Conservation (phyloP, 75 land plant genomes). For the Picea glauca region DNA sequence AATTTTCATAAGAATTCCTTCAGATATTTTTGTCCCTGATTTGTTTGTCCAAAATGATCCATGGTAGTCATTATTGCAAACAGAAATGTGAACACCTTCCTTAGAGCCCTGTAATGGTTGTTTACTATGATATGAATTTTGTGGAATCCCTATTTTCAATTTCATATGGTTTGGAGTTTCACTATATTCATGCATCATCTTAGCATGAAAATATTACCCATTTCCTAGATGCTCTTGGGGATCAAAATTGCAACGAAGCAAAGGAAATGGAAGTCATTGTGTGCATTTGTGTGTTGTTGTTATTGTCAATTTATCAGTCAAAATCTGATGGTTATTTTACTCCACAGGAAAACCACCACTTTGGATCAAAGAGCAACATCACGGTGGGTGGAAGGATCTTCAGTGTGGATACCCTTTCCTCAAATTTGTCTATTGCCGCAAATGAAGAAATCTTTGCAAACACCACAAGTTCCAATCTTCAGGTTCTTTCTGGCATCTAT, state of each 20-base stretch:
- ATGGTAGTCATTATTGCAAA: not conserved
- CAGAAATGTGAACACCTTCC: not conserved
- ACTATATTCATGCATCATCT: not conserved
- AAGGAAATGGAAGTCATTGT: not conserved
- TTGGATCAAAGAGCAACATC: conserved; percentile 40
- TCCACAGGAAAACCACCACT: conserved; percentile 63
- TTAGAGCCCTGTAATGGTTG: not conserved
- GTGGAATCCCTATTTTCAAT: conserved; percentile 2
- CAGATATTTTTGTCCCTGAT: conserved; percentile 8
- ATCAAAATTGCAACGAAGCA: not conserved
- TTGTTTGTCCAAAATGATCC: not conserved
- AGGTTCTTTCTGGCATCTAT: conserved; percentile 19
- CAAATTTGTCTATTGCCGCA: conserved; percentile 16
- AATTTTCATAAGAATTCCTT: conserved; percentile 42
- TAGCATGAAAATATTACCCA: not conserved
- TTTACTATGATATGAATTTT: conserved; percentile 9
- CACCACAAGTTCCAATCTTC: not conserved
- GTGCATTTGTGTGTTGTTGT: not conserved
- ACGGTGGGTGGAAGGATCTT: conserved; percentile 58
- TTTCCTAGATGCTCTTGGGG: conserved; percentile 9
- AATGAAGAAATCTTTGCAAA: conserved; percentile 8
- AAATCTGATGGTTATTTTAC: conserved; percentile 9
- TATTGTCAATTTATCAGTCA: not conserved
- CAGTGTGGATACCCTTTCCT: conserved; percentile 16
- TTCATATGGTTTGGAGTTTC: not conserved